phyloP scores from a whole-genome alignment of 225 moss, liverwort and hornwort species.

The Straminergon stramineum region DNA sequence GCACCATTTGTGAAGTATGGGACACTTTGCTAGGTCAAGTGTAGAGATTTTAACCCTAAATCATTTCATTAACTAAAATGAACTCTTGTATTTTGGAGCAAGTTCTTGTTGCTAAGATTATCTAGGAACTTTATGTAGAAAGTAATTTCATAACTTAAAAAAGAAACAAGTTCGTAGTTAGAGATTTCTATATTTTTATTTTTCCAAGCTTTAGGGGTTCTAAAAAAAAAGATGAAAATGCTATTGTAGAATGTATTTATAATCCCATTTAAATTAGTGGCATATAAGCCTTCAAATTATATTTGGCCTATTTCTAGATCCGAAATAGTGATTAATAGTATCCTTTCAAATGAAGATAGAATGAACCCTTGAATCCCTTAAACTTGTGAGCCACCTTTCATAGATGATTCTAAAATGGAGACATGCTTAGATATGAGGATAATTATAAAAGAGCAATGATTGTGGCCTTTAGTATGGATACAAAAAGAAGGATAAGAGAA shows the following conservation, averaged over 20 bases:
- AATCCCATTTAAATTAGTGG: background rate
- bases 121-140: no score
- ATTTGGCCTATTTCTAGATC: rapidly evolving
- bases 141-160: background rate
- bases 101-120: no score
- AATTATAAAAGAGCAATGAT: rapidly evolving
- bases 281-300: background rate
- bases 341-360: background rate
- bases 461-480: background rate
- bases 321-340: background rate
- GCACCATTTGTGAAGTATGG: background rate
- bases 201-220: background rate
- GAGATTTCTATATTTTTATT: rapidly evolving
- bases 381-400: background rate
- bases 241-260: background rate
- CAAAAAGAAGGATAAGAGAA: background rate
- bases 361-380: background rate
- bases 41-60: background rate
- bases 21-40: no score
- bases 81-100: background rate
- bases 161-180: background rate
- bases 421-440: no score
- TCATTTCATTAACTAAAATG: background rate
- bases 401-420: rapidly evolving
- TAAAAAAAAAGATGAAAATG: background rate